phyloP scores from a whole-genome alignment of 441 rosid genomes.

The Populus hybrid region DNA sequence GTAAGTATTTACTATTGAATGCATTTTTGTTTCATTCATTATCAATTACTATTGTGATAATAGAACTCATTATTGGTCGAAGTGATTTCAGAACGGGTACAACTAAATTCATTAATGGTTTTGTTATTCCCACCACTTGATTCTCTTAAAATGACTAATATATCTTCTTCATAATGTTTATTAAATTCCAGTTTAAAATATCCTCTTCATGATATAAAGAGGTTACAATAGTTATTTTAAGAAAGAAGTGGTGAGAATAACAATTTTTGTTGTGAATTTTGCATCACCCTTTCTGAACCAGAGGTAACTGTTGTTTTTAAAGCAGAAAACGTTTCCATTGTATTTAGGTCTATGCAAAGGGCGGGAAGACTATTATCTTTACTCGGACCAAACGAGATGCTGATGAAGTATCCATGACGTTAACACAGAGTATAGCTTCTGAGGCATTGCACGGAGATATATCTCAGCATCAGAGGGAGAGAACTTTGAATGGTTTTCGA shows the following conservation, averaged over 20 bases:
- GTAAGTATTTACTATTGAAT: neutral
- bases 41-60: neutral
- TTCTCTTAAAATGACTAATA: no score
- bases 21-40: neutral
- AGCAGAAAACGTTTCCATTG: neutral
- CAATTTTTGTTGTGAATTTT: no score
- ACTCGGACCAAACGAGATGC: conserved; percentile 97
- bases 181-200: no score
- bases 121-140: no score
- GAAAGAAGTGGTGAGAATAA: no score
- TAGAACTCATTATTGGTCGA: neutral
- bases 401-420: conserved; percentile 83
- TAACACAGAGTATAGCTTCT: conserved; percentile 78
- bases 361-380: conserved; percentile 95
- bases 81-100: neutral
- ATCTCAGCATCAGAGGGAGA: conserved; percentile 98
- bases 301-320: neutral
- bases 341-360: conserved; percentile 89
- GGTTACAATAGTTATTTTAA: no score
- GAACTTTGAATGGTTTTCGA: conserved; percentile 87
- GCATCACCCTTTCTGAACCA: neutral
- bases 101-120: no score
- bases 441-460: conserved; percentile 99
- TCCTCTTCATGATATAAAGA: no score
- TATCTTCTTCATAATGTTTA: no score